Evolutionary conservation across 768 basidiomycete genomes (phyloP).

Genomic region (Mycena belliarum): DNA sequence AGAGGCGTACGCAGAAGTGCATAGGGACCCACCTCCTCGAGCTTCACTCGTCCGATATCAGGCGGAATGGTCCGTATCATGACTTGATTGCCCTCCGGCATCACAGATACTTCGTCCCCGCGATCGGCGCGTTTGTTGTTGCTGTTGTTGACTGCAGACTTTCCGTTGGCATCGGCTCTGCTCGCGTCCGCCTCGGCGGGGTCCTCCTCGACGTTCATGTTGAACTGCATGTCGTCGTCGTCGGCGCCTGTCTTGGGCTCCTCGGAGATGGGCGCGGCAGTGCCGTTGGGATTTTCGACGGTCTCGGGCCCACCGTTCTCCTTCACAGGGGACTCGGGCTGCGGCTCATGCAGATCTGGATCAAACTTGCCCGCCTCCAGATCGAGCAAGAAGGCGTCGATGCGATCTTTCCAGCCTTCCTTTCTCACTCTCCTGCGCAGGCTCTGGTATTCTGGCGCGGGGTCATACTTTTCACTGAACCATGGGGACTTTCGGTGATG

Average conservation of each 20-base stretch:
- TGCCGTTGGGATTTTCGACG: constrained; percentile 41
- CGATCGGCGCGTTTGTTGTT: constrained; percentile 48
- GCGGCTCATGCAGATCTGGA: constrained; percentile 66
- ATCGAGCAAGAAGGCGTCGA: constrained; percentile 73
- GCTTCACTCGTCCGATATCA: constrained; percentile 83
- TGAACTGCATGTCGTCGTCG: constrained; percentile 79
- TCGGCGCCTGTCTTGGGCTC: constrained; percentile 52
- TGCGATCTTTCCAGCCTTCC: constrained; percentile 80
- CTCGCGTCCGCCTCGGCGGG: constrained; percentile 56
- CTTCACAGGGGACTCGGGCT: constrained; percentile 57
- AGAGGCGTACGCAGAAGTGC: constrained; percentile 7
- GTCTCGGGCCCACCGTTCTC: constrained; percentile 36
- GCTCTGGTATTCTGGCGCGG: constrained; percentile 64
- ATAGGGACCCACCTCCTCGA: constrained; percentile 73
- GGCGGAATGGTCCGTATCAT: constrained; percentile 96
- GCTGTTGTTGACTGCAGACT: constrained; percentile 38
- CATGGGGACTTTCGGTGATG: constrained; percentile 94
- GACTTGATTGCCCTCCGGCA: constrained; percentile 83
- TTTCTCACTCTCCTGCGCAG: constrained; percentile 79
- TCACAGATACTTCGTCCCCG: constrained; percentile 71
- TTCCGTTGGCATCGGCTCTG: constrained; percentile 62
- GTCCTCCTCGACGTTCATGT: constrained; percentile 73
- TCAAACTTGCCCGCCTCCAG: constrained; percentile 87
- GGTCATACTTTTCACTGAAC: constrained; percentile 96
- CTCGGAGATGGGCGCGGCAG: constrained; percentile 39